A percentile compares a stretch with the other conserved stretches of the same genome.
Evolutionary conservation across 305 asterid genomes (phyloP).

Genomic region (Caryopteris hybrid): DNA sequence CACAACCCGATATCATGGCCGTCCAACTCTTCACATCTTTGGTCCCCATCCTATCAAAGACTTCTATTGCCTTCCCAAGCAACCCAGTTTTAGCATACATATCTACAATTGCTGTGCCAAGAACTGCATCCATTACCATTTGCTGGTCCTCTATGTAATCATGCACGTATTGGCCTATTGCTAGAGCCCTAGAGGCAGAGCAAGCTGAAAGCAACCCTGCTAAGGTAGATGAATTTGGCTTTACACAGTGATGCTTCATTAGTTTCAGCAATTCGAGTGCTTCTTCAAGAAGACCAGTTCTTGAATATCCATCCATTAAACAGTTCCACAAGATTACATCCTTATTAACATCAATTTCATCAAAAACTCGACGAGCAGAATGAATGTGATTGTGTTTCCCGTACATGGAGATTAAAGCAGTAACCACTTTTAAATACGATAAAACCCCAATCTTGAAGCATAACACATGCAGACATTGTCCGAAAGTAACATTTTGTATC

Average conservation of each 20-base stretch:
- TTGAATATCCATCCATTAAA: slow-evolving; percentile 60
- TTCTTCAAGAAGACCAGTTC: slow-evolving; percentile 36
- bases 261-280: slow-evolving; percentile 32
- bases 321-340: slow-evolving; percentile 68
- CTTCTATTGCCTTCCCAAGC: slow-evolving; percentile 42
- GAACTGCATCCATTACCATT: slow-evolving; percentile 41
- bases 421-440: slow-evolving; percentile 31
- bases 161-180: slow-evolving; percentile 32
- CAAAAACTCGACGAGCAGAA: slow-evolving; percentile 40
- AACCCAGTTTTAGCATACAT: slow-evolving; percentile 60
- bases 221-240: slow-evolving; percentile 52
- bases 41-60: slow-evolving; percentile 33
- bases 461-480: slow-evolving; percentile 35
- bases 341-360: slow-evolving; percentile 34
- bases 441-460: slow-evolving; percentile 57
- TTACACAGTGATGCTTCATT: slow-evolving; percentile 34
- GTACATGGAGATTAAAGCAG: slow-evolving; percentile 59
- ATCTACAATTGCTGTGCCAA: slow-evolving; percentile 52
- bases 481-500: slow-evolving; percentile 14
- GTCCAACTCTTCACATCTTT: slow-evolving; percentile 67
- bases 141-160: slow-evolving; percentile 30
- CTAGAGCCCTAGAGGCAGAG: slow-evolving; percentile 42
- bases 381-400: slow-evolving; percentile 37
- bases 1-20: slow-evolving; percentile 53
- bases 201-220: slow-evolving; percentile 54